These are phyloP conservation scores for Tilletia setariae DNA, from an alignment of 1,284 basidiomycete genomes.

Conservation along the genomic window DNA sequence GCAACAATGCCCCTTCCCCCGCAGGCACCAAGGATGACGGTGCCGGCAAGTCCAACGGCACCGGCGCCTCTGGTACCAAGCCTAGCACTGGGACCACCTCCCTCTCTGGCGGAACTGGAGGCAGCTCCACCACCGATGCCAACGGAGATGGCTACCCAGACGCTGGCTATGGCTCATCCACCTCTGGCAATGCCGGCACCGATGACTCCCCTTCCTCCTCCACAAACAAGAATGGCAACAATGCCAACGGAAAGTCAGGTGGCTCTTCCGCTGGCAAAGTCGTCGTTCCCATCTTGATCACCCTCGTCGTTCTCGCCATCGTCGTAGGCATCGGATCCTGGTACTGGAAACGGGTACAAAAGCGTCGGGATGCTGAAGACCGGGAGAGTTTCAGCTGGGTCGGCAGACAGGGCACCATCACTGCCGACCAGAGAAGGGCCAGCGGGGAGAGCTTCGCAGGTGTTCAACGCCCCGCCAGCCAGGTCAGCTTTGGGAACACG, in stretches of 20 bases:
- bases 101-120: too few species aligned
- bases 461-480: not conserved
- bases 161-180: not conserved
- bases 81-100: not conserved
- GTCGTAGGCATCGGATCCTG: slow-evolving; percentile 5
- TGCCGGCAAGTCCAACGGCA: not conserved
- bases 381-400: slow-evolving; percentile 15
- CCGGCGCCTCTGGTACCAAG: not conserved
- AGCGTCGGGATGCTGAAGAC: not conserved
- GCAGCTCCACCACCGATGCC: not conserved
- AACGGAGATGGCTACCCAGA: not conserved
- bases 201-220: not conserved
- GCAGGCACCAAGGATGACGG: not conserved
- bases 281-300: not conserved
- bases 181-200: not conserved
- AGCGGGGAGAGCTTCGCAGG: slow-evolving; percentile 11
- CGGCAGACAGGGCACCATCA: not conserved
- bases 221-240: not conserved
- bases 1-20: not conserved
- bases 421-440: not conserved
- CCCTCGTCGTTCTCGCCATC: slow-evolving; percentile 11
- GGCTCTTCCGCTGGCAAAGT: slow-evolving; percentile 6
- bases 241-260: not conserved
- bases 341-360: not conserved
- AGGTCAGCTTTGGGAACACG: not conserved